Percentiles rank a stretch among this genome's conserved stretches.
phyloP scores from a whole-genome alignment of 2,329 filamentous ascomycete species.

The Talaromyces amestolkiae region DNA sequence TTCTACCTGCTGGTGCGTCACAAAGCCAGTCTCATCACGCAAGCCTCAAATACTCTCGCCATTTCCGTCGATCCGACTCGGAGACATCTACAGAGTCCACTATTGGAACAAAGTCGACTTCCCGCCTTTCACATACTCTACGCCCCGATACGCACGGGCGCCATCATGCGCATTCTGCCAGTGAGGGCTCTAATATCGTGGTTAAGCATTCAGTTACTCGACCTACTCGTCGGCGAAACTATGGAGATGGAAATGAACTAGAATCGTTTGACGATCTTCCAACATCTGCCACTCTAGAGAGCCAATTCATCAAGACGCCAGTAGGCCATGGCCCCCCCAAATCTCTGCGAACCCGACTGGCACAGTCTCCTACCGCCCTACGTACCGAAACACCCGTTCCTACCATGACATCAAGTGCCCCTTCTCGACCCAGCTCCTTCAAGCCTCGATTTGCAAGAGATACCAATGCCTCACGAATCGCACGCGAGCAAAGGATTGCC shows the following conservation, averaged over 20 bases:
- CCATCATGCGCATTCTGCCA: slow-evolving; percentile 47
- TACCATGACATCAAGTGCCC: slow-evolving; percentile 54
- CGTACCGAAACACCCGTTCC: slow-evolving; percentile 45
- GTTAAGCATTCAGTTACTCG: slow-evolving; percentile 71
- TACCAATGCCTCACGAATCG: slow-evolving; percentile 64
- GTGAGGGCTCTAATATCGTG: slow-evolving; percentile 53
- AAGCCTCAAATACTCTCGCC: slow-evolving; percentile 66
- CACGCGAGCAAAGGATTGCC: slow-evolving; percentile 60
- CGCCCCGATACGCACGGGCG: slow-evolving; percentile 51
- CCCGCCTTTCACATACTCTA: slow-evolving; percentile 40
- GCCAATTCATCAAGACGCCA: slow-evolving; percentile 77
- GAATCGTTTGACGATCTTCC: slow-evolving; percentile 93
- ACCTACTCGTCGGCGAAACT: slow-evolving; percentile 68
- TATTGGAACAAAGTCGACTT: slow-evolving; percentile 39
- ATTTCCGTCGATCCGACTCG: slow-evolving; percentile 78
- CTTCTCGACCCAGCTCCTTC: slow-evolving; percentile 48
- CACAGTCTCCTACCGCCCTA: slow-evolving; percentile 34
- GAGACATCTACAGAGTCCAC: slow-evolving; percentile 60
- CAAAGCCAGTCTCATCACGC: slow-evolving; percentile 75
- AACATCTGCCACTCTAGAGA: slow-evolving; percentile 78
- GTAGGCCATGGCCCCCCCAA: slow-evolving; percentile 66
- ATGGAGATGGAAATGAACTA: slow-evolving; percentile 88
- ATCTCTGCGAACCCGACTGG: slow-evolving; percentile 53
- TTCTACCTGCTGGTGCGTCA: slow-evolving; percentile 73
- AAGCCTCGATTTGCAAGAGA: slow-evolving; percentile 65